phyloP scores from a whole-genome alignment of 352 stramenopile genomes.

The Plasmopara muralis region DNA sequence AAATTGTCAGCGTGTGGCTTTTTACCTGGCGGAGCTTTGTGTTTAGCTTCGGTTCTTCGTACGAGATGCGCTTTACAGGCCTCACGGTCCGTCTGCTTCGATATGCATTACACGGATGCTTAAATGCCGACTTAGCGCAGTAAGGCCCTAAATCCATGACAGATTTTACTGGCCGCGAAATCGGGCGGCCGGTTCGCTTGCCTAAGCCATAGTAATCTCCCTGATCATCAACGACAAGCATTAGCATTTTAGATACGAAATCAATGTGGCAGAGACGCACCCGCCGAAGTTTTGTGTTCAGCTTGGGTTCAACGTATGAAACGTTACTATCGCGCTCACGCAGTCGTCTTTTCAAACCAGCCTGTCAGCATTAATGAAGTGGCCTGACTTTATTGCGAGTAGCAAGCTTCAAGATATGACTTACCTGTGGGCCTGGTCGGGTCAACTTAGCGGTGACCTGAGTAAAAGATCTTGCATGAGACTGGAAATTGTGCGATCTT shows the following conservation, averaged over 20 bases:
- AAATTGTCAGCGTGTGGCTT: neutral
- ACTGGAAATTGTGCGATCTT: neutral
- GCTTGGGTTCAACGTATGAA: conserved; percentile 52
- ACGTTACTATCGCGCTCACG: conserved; percentile 33
- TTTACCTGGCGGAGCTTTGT: conserved; percentile 71
- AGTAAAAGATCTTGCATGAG: neutral
- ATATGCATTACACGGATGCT: conserved; percentile 14
- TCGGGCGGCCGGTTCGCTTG: conserved; percentile 19
- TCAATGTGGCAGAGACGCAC: conserved; percentile 18
- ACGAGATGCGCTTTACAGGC: conserved; percentile 39
- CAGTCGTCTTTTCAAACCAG: conserved; percentile 20
- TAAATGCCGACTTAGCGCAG: conserved; percentile 13
- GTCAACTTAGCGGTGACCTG: conserved; percentile 1
- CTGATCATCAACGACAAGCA: conserved; percentile 15
- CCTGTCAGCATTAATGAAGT: conserved; percentile 6
- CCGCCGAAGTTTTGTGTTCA: conserved; percentile 57
- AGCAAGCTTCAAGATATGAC: neutral
- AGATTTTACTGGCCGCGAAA: conserved; percentile 10
- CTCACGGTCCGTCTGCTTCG: conserved; percentile 22
- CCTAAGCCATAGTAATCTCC: conserved; percentile 64
- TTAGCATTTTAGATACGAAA: conserved; percentile 8
- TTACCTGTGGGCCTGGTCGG: conserved; percentile 13
- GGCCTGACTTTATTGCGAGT: neutral
- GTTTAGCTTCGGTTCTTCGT: conserved; percentile 71
- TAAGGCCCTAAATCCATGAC: conserved; percentile 11